These are phyloP conservation scores for Monilinia fructicola DNA, from an alignment of 2,329 filamentous ascomycete species.

Conservation along the genomic window DNA sequence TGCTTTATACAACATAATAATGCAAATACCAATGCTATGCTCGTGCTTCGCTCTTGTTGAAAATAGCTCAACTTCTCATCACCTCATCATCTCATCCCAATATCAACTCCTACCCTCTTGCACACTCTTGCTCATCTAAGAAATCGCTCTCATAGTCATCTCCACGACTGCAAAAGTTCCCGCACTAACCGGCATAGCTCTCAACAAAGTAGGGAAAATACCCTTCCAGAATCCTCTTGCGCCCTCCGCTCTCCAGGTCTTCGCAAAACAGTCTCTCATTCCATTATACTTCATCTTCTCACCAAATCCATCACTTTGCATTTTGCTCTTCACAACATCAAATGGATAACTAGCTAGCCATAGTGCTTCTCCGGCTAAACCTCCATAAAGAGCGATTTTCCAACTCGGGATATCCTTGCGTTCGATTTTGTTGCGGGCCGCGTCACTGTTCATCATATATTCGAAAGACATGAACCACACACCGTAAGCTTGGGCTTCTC, in stretches of 20 bases:
- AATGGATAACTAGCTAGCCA: slow-evolving; percentile 95
- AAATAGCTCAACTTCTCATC: neutral
- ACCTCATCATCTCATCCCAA: neutral
- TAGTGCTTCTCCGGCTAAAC: slow-evolving; percentile 86
- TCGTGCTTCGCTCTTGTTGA: neutral
- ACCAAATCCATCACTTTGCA: slow-evolving; percentile 96
- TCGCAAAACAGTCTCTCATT: slow-evolving; percentile 86
- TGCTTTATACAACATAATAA: too few species aligned
- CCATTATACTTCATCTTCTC: slow-evolving; percentile 66
- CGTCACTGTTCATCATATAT: slow-evolving; percentile 92
- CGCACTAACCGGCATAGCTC: slow-evolving; percentile 95
- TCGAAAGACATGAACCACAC: slow-evolving; percentile 95
- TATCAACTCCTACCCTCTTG: neutral
- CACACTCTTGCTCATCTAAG: slow-evolving; percentile 36
- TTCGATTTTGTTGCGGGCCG: slow-evolving; percentile 69
- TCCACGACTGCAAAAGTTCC: slow-evolving; percentile 92
- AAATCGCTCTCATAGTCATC: slow-evolving; percentile 63
- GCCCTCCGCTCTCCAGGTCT: slow-evolving; percentile 78
- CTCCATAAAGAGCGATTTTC: slow-evolving; percentile 91
- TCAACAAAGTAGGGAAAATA: slow-evolving; percentile 82
- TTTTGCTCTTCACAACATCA: slow-evolving; percentile 98
- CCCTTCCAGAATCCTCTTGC: slow-evolving; percentile 90
- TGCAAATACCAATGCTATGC: neutral
- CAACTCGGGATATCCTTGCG: slow-evolving; percentile 76
- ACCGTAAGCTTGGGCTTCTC: slow-evolving; percentile 93